These are phyloP conservation scores for Rhododendron simsii DNA, from an alignment of 148 eudicot species.

Conservation along the genomic window DNA sequence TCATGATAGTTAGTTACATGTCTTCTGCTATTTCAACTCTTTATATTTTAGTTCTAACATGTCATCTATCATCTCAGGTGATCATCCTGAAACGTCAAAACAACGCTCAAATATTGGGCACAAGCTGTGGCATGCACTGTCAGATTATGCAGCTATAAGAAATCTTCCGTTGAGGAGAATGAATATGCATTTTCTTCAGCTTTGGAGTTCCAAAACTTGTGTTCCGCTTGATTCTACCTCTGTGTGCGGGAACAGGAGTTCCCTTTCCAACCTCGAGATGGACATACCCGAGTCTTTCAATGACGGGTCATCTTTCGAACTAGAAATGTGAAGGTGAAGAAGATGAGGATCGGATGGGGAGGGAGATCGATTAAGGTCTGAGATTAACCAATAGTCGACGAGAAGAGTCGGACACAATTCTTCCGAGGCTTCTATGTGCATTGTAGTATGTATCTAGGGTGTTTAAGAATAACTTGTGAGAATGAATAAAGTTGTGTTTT, in stretches of 20 bases:
- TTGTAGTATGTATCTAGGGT: background rate
- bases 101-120: slow-evolving; percentile 68
- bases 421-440: background rate
- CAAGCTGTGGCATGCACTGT: slow-evolving; percentile 75
- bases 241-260: background rate
- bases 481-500: background rate
- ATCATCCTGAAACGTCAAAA: slow-evolving; percentile 69
- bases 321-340: background rate
- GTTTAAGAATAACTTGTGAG: background rate
- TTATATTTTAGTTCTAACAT: background rate
- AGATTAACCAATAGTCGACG: slow-evolving; percentile 27
- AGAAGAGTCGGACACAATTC: slow-evolving; percentile 24
- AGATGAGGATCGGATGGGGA: slow-evolving; percentile 1
- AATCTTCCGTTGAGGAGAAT: background rate
- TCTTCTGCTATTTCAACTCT: background rate
- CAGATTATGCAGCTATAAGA: slow-evolving; percentile 42
- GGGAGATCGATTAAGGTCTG: slow-evolving; percentile 31
- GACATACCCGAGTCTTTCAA: slow-evolving; percentile 7
- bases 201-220: background rate
- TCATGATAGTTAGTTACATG: background rate
- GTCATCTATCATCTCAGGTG: slow-evolving; percentile 32
- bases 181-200: slow-evolving; percentile 3
- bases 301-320: slow-evolving; percentile 5
- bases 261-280: slow-evolving; percentile 15
- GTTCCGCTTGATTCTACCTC: background rate